phyloP scores from a whole-genome alignment of 805 yeast genomes.

The Lachancea lanzarotensis region DNA sequence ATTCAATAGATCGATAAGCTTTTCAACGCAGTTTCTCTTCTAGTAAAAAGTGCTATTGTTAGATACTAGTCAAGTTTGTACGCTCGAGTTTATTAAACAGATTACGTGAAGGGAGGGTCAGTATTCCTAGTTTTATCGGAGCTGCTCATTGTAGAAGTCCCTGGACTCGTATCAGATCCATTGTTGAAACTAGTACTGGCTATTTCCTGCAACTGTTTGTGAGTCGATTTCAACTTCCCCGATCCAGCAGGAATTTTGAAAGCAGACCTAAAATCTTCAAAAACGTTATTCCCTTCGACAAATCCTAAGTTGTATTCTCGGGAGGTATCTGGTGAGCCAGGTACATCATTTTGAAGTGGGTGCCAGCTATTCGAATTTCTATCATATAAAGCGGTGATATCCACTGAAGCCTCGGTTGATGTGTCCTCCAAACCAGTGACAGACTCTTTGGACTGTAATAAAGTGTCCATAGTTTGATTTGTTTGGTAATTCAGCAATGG shows the following conservation, averaged over 20 bases:
- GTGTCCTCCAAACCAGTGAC: constrained; percentile 14
- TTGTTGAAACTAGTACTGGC: not conserved
- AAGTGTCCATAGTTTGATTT: constrained; percentile 18
- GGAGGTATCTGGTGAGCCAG: constrained; percentile 13
- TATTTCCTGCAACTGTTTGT: not conserved
- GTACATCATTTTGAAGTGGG: constrained; percentile 18
- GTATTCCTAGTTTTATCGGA: not conserved
- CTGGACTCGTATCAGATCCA: constrained; percentile 5
- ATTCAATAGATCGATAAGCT: constrained; percentile 21
- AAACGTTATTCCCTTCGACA: constrained; percentile 18
- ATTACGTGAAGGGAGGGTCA: not conserved
- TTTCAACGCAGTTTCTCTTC: not conserved
- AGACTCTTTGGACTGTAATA: constrained; percentile 28
- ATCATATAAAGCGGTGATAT: constrained; percentile 34
- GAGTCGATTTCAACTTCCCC: not conserved
- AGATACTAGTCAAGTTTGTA: not conserved
- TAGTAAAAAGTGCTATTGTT: not conserved
- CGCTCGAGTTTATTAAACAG: not conserved
- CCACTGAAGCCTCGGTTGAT: constrained; percentile 31
- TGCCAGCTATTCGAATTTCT: constrained; percentile 25
- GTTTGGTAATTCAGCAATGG: constrained; percentile 25
- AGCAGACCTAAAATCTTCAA: constrained; percentile 21
- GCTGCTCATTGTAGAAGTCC: constrained; percentile 1
- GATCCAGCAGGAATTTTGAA: constrained; percentile 9
- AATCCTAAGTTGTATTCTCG: constrained; percentile 16